phyloP scores from a whole-genome alignment of 2,329 filamentous ascomycete species.

The Scytalidium lignicola region DNA sequence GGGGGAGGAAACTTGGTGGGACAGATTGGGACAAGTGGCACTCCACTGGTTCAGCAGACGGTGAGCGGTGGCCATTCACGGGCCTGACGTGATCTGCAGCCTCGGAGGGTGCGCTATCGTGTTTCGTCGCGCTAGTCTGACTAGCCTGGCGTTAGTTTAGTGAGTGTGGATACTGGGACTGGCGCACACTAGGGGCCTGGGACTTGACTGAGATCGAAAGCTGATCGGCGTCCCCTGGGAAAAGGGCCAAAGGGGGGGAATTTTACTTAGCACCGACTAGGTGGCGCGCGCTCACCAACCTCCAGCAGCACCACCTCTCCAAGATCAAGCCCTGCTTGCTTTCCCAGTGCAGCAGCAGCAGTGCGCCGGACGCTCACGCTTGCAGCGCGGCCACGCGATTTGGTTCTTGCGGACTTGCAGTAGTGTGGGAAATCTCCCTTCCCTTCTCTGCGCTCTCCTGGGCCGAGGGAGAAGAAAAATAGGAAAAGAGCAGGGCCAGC shows the following conservation, averaged over 20 bases:
- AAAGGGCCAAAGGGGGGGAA: not conserved
- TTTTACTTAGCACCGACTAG: too few relatives aligned
- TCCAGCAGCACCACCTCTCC: not conserved
- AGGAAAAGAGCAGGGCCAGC: too few relatives aligned
- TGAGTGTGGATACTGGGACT: not conserved
- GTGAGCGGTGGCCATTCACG: not conserved
- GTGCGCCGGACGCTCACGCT: not conserved
- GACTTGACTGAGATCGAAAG: not conserved
- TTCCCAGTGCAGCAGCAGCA: too few relatives aligned
- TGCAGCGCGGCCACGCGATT: not conserved
- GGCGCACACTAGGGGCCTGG: not conserved
- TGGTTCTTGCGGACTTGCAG: not conserved
- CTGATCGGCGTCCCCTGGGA: not conserved
- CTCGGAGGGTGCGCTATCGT: not conserved
- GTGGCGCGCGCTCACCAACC: not conserved
- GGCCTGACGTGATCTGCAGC: not conserved
- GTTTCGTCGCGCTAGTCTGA: not conserved
- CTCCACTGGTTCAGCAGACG: not conserved
- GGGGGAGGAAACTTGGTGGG: too few relatives aligned
- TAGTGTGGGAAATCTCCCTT: too few relatives aligned
- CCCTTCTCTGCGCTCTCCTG: not conserved
- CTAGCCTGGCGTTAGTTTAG: not conserved
- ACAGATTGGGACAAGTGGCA: not conserved
- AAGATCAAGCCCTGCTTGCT: not conserved
- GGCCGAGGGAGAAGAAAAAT: not conserved